These are phyloP conservation scores for Colletotrichum incanum DNA, from an alignment of 2,329 filamentous ascomycete genomes.

Conservation along the genomic window DNA sequence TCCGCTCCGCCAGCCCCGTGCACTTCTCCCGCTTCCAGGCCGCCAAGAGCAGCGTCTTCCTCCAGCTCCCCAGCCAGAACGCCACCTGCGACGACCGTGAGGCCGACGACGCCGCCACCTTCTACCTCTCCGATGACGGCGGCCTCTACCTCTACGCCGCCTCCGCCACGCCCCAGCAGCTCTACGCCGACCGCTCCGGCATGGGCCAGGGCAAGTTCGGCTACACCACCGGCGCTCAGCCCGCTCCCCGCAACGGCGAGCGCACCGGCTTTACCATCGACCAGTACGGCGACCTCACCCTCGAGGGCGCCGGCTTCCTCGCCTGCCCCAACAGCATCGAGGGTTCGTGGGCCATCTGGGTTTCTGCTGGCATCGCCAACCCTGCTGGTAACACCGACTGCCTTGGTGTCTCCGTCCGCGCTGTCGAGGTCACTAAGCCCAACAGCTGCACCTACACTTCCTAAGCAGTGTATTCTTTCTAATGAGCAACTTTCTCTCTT, in stretches of 20 bases:
- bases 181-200: conserved; percentile 70
- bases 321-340: conserved; percentile 67
- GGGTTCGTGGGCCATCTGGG: conserved; percentile 60
- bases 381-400: conserved; percentile 58
- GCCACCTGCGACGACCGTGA: conserved; percentile 63
- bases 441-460: conserved; percentile 56
- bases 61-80: conserved; percentile 61
- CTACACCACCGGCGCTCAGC: conserved; percentile 64
- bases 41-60: conserved; percentile 58
- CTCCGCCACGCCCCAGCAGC: conserved; percentile 60
- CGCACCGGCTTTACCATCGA: conserved; percentile 64
- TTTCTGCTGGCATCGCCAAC: conserved; percentile 49
- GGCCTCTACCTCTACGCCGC: conserved; percentile 65
- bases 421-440: conserved; percentile 50
- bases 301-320: conserved; percentile 61
- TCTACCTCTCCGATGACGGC: conserved; percentile 60
- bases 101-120: conserved; percentile 62
- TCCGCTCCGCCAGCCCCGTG: conserved; percentile 64
- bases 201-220: conserved; percentile 71
- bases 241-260: conserved; percentile 60
- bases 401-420: conserved; percentile 53
- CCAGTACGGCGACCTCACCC: conserved; percentile 60
- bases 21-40: conserved; percentile 65
- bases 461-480: background rate
- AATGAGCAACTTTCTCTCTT: background rate